Conservation (phyloP, 1,284 basidiomycete species). For the Moesziomyces parantarcticus region DNA sequence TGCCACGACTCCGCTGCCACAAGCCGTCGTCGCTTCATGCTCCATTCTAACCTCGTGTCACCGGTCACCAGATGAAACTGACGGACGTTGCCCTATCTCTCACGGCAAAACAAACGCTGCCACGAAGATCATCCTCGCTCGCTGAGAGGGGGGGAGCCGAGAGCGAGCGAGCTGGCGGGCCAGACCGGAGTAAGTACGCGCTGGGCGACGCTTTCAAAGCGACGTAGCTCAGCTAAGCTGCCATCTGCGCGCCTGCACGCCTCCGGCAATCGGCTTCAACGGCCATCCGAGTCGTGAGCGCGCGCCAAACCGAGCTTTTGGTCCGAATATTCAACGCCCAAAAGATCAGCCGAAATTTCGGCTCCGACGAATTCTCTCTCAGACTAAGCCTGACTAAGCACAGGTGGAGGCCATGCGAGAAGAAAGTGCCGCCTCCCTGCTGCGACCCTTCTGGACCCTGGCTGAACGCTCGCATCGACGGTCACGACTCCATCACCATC, state of each 20-base stretch:
- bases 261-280: conserved; percentile 31
- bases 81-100: too few species aligned
- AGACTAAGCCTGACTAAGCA: conserved; percentile 1
- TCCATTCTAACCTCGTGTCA: background rate
- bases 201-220: background rate
- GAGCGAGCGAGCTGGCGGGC: conserved; percentile 1
- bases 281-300: conserved; percentile 8
- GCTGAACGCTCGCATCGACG: too few species aligned
- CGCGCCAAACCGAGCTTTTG: background rate
- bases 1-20: background rate
- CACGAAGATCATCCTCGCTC: too few species aligned
- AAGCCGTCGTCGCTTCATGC: too few species aligned
- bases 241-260: background rate
- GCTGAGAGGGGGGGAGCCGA: too few species aligned
- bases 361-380: too few species aligned
- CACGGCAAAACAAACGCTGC: too few species aligned
- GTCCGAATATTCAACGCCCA: too few species aligned
- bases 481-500: too few species aligned
- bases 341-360: too few species aligned
- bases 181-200: conserved; percentile 15
- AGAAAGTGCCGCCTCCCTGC: too few species aligned
- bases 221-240: conserved; percentile 14
- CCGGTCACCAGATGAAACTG: background rate
- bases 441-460: too few species aligned
- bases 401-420: background rate